Percentiles rank a stretch among this genome's conserved stretches.
phyloP scores from a whole-genome alignment of 345 rosid species.

The Mercurialis annua region DNA sequence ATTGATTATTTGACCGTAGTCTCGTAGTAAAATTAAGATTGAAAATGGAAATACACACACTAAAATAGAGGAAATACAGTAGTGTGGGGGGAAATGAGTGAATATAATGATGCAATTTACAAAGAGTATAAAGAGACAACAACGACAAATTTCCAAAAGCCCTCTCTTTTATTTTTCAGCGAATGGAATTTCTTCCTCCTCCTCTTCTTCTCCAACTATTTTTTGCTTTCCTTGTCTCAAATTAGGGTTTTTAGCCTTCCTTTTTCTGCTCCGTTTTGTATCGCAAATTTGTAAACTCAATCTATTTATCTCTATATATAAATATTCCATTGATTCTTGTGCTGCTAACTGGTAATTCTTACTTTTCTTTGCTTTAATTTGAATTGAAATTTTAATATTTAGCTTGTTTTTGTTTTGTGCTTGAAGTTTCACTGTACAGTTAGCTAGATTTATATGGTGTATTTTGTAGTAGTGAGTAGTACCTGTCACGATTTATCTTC shows the following conservation, averaged over 20 bases:
- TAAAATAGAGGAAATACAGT: not conserved
- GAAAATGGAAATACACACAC: too few relatives aligned
- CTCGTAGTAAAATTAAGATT: too few relatives aligned
- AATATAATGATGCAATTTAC: not conserved
- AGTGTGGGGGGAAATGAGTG: constrained; percentile 7
- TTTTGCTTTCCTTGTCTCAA: not conserved
- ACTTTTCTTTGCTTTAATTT: not conserved
- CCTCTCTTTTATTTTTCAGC: constrained; percentile 11
- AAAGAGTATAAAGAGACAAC: constrained; percentile 8
- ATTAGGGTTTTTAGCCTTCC: constrained; percentile 28
- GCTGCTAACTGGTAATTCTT: not conserved
- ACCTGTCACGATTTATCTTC: not conserved
- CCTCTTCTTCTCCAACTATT: too few relatives aligned
- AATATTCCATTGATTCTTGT: not conserved
- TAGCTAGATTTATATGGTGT: not conserved
- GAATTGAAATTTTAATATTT: not conserved
- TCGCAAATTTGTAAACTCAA: too few relatives aligned
- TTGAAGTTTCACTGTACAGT: not conserved
- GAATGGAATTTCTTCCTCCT: constrained; percentile 12
- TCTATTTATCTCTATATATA: not conserved
- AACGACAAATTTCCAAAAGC: constrained; percentile 4
- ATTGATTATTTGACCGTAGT: too few relatives aligned
- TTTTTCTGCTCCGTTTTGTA: not conserved
- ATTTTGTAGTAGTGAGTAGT: not conserved
- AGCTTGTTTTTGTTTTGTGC: not conserved